Base-by-base conservation (phyloP, 345 rosid species). In the Brassica juncea region DNA sequence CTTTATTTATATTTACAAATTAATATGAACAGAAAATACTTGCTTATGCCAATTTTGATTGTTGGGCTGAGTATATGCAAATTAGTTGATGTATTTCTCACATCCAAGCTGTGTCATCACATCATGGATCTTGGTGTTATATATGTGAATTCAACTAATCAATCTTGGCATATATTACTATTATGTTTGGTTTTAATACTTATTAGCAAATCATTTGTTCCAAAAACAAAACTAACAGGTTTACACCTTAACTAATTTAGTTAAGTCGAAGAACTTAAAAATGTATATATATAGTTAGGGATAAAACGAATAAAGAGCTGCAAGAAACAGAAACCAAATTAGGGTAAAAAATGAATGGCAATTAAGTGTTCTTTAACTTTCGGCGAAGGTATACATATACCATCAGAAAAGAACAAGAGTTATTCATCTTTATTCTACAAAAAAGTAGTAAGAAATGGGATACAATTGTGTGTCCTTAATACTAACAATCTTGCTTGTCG, bases 401-500 rank as follows among this genome's bases (percentile, higher is more conserved):
- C 47, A 68, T 42, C 23, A 42, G 21, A 42, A 23, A 4, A 58
- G 15, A 58, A 28, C 14, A 32, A 30, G 6, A 44, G 4, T 16
- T 44, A 30, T 61, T 10, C 11, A 62, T 44, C n/a, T 73, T 60
- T 47, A 19, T 4, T 30, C 54, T 66, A 34, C 16, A 28, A 54
- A 54, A 52, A 54, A 52, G 6, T 34, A 54, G 58, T 27, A 42
- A 21, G 72, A 52, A 63, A 71, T 78, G 81, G 76, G 66, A 57
- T 63, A 71, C 76, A 78, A 34, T 28, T 27, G 28, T 64, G 77
- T 78, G 57, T 78, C 68, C 61, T 32, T 60, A 44, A 31, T 69
- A 76, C 62, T 69, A 69, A 68, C 14, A 68, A 68, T 9, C 69
- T 44, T 71, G 65, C 66, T 71, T 64, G 64, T 71, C 14, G 81